Base-by-base conservation (phyloP, 345 rosid genomes). In the Boechera divaricarpa region DNA sequence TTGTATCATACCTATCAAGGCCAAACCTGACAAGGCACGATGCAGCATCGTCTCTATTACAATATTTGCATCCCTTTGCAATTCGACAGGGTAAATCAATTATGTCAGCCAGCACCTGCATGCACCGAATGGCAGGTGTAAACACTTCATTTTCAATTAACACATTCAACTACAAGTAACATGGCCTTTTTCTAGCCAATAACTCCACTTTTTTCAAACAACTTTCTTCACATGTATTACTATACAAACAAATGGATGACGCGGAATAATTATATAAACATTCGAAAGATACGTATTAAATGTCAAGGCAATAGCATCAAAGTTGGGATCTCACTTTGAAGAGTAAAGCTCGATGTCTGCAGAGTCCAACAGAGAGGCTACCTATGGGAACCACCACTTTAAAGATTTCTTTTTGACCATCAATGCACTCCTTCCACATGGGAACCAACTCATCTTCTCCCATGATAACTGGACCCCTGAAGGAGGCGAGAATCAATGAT, bases 51-150 rank as follows among this genome's bases (percentile, higher is more conserved):
- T 86, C 87, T 73, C 89, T 83, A 70, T 80, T 88, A 75, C 99
- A 96, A 83, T 93, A 91, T 78, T 84, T 96, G 87, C 99, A 96
- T 56, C 99, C 98, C 74, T 87, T 96, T 21, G 95, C 99, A 83
- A 93, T 91, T 65, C 99, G 98, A 87, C 99, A 93, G 6, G 99
- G 99, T 75, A 96, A 79, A 87, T 93, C 95, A 81, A 96, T 88
- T 16, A 85, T 71, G 74, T 96, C 99, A 63, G 99, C 98, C 51
- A 96, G 85, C 33, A 96, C 97, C 99, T 96, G 82, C 80, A 82
- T 32, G 76, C 52, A 79, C 42, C 69, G 79, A 60, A 68, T 55
- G 44, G 64, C 33, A 63, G 56, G 33, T 31, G 26, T 69, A 21
- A 67, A 42, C 38, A 59, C 58, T 33, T 32, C 4, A 44, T 32